phyloP scores from a whole-genome alignment of 768 basidiomycete genomes.

The Leucosporidium creatinivorum region DNA sequence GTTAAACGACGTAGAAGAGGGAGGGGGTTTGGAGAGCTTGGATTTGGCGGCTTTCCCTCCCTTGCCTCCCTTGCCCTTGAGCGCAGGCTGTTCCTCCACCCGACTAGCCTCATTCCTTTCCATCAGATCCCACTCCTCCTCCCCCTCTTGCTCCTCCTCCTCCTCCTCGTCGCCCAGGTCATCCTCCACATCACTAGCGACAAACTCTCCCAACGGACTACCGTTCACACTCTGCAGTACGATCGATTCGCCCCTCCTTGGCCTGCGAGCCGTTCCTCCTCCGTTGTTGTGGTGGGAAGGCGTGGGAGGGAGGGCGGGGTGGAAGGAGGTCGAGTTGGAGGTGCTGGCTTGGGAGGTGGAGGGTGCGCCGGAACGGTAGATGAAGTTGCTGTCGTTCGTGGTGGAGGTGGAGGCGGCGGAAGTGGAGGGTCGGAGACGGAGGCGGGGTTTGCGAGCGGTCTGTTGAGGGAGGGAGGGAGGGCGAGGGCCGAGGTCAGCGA shows the following conservation, averaged over 20 bases:
- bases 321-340: background rate
- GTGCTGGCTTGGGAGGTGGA: no score
- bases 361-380: constrained; percentile 20
- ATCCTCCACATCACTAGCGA: no score
- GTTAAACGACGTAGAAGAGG: no score
- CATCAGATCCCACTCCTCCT: constrained; percentile 14
- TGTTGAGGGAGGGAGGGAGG: constrained; percentile 4
- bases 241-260: background rate
- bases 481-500: no score
- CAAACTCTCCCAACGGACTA: no score
- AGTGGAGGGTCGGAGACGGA: constrained; percentile 2
- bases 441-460: constrained; percentile 1
- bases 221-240: no score
- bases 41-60: background rate
- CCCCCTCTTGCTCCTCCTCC: constrained; percentile 1
- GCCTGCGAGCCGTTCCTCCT: constrained; percentile 5
- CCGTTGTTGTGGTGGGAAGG: background rate
- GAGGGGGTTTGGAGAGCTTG: no score
- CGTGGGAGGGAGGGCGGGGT: background rate
- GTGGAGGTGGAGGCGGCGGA: background rate
- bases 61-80: background rate
- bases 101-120: constrained; percentile 7
- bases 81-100: background rate
- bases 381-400: constrained; percentile 9
- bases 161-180: constrained; percentile 1